These are phyloP conservation scores for Ustilago curta DNA, from an alignment of 1,284 basidiomycete genomes.

Conservation along the genomic window DNA sequence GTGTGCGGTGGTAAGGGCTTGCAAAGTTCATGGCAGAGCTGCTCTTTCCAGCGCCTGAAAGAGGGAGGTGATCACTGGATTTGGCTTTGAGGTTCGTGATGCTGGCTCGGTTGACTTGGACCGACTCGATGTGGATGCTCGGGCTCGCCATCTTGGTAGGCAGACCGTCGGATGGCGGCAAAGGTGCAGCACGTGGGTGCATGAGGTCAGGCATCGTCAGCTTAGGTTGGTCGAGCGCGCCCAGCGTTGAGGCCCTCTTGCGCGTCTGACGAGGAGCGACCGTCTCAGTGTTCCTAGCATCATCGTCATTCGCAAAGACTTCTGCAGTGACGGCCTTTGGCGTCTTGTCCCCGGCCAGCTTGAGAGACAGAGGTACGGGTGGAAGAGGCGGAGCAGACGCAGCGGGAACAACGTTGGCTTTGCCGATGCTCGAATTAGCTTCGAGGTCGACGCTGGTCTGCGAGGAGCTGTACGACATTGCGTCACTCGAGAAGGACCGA, in stretches of 20 bases:
- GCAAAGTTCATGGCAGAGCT: constrained; percentile 40
- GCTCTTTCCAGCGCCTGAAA: constrained; percentile 7
- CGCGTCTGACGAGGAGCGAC: constrained; percentile 9
- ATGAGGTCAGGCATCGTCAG: constrained; percentile 28
- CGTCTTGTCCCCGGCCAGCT: constrained; percentile 17
- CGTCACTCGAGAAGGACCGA: constrained; percentile 40
- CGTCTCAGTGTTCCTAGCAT: background rate
- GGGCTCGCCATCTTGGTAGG: constrained; percentile 11
- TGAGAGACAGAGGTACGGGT: constrained; percentile 40
- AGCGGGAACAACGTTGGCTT: constrained; percentile 47
- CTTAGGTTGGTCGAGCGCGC: constrained; percentile 42
- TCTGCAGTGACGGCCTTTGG: constrained; percentile 10
- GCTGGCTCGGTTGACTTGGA: constrained; percentile 29
- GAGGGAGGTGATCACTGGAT: constrained; percentile 43
- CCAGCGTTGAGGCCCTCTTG: constrained; percentile 41
- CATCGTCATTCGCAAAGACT: constrained; percentile 12
- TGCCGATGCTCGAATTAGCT: constrained; percentile 47
- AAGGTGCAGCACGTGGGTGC: constrained; percentile 45
- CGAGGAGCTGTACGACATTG: constrained; percentile 45
- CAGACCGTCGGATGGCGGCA: constrained; percentile 23
- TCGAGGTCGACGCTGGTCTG: constrained; percentile 45
- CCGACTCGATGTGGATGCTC: constrained; percentile 25
- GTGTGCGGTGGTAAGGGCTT: constrained; percentile 44
- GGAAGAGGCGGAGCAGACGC: constrained; percentile 40
- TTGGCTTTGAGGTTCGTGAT: constrained; percentile 31